phyloP scores from a whole-genome alignment of 768 basidiomycete genomes.

The Udeniomyces megalosporus region DNA sequence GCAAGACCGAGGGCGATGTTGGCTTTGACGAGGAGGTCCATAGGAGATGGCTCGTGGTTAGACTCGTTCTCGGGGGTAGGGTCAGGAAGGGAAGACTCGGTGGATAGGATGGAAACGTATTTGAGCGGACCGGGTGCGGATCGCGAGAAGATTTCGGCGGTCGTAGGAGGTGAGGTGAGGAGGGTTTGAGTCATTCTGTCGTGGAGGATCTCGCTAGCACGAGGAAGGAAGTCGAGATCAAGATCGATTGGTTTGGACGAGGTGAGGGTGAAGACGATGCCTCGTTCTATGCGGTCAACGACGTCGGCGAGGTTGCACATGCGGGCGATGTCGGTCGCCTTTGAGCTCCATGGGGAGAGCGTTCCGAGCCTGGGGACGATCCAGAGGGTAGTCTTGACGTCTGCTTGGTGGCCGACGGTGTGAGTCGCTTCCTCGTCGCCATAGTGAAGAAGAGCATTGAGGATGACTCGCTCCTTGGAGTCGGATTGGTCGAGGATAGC shows the following conservation, averaged over 20 bases:
- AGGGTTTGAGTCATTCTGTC: slow-evolving; percentile 94
- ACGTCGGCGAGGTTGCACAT: slow-evolving; percentile 63
- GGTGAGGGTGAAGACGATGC: slow-evolving; percentile 50
- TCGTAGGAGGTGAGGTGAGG: slow-evolving; percentile 42
- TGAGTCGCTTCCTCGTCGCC: slow-evolving; percentile 49
- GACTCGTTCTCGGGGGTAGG: slow-evolving; percentile 32
- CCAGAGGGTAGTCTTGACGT: slow-evolving; percentile 39
- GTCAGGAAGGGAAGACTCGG: slow-evolving; percentile 26
- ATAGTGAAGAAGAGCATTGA: slow-evolving; percentile 63
- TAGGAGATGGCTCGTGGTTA: slow-evolving; percentile 1
- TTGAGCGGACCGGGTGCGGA: slow-evolving; percentile 51
- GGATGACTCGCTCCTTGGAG: slow-evolving; percentile 38
- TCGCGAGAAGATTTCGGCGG: slow-evolving; percentile 35
- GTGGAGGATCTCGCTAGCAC: slow-evolving; percentile 41
- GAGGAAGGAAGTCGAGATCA: slow-evolving; percentile 34
- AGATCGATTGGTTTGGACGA: slow-evolving; percentile 29
- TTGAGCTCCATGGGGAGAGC: slow-evolving; percentile 97
- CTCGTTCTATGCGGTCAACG: slow-evolving; percentile 73
- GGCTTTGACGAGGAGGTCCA: slow-evolving; percentile 48
- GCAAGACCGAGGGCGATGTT: slow-evolving; percentile 81
- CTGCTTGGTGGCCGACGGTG: slow-evolving; percentile 16
- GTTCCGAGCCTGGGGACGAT: slow-evolving; percentile 74
- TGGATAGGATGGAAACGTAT: slow-evolving; percentile 45
- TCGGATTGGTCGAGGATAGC: slow-evolving; percentile 34
- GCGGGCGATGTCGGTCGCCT: slow-evolving; percentile 84